phyloP scores from a whole-genome alignment of 2,329 filamentous ascomycete genomes.

The Talaromyces sp. region DNA sequence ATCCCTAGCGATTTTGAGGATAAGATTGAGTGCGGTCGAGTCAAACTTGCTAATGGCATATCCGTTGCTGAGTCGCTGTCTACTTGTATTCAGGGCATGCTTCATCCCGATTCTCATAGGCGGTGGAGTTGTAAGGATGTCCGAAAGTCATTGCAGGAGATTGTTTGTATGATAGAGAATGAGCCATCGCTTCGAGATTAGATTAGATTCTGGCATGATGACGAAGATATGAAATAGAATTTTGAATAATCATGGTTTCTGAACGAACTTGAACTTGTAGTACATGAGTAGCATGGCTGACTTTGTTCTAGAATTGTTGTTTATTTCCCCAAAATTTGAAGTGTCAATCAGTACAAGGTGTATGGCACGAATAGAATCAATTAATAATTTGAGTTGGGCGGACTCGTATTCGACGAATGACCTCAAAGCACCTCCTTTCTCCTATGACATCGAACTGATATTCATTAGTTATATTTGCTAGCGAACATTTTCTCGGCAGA shows the following conservation, averaged over 20 bases:
- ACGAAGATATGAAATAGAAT: background rate
- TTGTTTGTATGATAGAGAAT: slow-evolving; percentile 59
- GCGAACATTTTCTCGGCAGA: background rate
- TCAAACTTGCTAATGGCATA: slow-evolving; percentile 27
- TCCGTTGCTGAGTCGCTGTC: slow-evolving; percentile 36
- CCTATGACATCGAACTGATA: background rate
- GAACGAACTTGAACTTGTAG: background rate
- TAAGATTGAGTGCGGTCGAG: slow-evolving; percentile 38
- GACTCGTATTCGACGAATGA: background rate
- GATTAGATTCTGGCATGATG: background rate
- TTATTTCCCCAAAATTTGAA: background rate
- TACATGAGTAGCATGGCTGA: background rate
- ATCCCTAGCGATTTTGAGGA: slow-evolving; percentile 40
- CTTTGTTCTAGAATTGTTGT: background rate
- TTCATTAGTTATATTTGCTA: background rate
- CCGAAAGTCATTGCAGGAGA: slow-evolving; percentile 41
- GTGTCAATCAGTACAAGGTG: background rate
- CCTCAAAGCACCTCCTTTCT: background rate
- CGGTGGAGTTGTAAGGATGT: slow-evolving; percentile 42
- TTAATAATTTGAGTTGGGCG: background rate
- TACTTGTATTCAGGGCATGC: slow-evolving; percentile 44
- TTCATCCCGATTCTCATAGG: slow-evolving; percentile 36
- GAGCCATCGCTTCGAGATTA: slow-evolving; percentile 12
- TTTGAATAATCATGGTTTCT: background rate
- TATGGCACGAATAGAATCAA: background rate